Base-by-base conservation (phyloP, 371 early-diverging fungal genomes). In the Apophysomyces elegans region DNA sequence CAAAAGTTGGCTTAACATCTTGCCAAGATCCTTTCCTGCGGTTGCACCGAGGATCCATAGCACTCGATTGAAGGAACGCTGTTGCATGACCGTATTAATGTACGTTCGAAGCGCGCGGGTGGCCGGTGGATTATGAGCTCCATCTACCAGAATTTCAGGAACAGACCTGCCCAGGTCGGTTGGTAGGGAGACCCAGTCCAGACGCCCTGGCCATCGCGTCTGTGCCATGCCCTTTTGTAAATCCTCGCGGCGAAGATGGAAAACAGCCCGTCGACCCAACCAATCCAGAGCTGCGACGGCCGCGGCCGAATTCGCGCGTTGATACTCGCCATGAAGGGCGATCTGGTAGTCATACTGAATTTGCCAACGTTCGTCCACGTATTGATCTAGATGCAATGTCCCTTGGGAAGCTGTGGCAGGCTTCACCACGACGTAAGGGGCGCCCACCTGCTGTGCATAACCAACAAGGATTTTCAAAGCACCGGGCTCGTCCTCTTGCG, bases 101-200 rank as follows among this genome's bases (percentile, higher is more conserved):
- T 87, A 93, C 2, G 68, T 68, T 6, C 88, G 72, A 32, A 97
- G 75, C 3, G 81, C 90, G 12, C 64, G 57, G 0, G 92, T 88
- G 0, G 95, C 93, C 4, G 88, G 87, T 58, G 83, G 80, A 72
- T 97, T 97, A 72, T 97, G 96, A 1, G 96, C 95, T 9, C 96
- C 98, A 69, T 97, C 96, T 0, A 93, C 83, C 16, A 95, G 74
- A 7, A 95, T 65, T 67, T 71, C 59, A 5, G 44, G 37, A 57
- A 62, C 46, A 37, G 76, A 63, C 9, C 56, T 44, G 37, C 71
- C 60, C 5, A 70, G 39, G 61, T 44, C 21, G 45, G 62, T 7
- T 60, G 37, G 1, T 32, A 0, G 2, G 16, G 67, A 63, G 7
- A 91, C 64, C 86, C 89, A 90, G 57, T 95, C 91, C 61, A 97